These are phyloP conservation scores for Cladosporium velox DNA, from an alignment of 2,329 filamentous ascomycete genomes.

Conservation along the genomic window DNA sequence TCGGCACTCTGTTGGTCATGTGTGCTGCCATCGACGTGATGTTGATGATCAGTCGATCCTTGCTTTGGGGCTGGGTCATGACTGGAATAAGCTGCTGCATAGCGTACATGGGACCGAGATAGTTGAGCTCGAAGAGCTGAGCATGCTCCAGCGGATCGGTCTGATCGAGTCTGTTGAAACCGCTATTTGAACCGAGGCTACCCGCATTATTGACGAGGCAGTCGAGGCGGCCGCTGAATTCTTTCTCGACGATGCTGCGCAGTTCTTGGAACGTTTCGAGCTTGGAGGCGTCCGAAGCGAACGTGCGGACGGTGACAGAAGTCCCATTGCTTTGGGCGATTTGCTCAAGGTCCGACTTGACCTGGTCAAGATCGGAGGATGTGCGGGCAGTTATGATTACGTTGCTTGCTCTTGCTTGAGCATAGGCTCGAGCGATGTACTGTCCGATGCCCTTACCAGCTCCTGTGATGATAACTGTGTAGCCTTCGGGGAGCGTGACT, in stretches of 20 bases:
- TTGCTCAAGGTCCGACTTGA: slow-evolving; percentile 1
- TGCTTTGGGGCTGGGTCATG: slow-evolving; percentile 1
- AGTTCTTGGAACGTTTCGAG: slow-evolving; percentile 16
- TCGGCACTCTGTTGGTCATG: slow-evolving; percentile 21
- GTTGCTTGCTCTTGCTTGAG: slow-evolving; percentile 24
- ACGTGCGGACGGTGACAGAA: slow-evolving; percentile 6
- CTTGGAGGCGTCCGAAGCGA: slow-evolving; percentile 17
- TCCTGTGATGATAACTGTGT: slow-evolving; percentile 25
- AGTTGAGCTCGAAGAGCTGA: slow-evolving; percentile 16
- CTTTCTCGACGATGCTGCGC: slow-evolving; percentile 18
- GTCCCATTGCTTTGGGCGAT: slow-evolving; percentile 4
- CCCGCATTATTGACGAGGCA: slow-evolving; percentile 25
- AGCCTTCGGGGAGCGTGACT: slow-evolving; percentile 23
- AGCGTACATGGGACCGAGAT: slow-evolving; percentile 14
- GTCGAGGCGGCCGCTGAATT: slow-evolving; percentile 15
- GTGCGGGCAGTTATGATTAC: slow-evolving; percentile 26
- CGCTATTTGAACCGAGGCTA: slow-evolving; percentile 16
- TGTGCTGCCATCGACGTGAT: slow-evolving; percentile 26
- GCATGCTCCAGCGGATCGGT: slow-evolving; percentile 14
- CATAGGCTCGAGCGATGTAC: slow-evolving; percentile 24
- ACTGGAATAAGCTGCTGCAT: slow-evolving; percentile 16
- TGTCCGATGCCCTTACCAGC: slow-evolving; percentile 26
- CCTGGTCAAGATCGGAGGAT: slow-evolving; percentile 18
- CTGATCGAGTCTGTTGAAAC: slow-evolving; percentile 11
- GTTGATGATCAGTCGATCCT: slow-evolving; percentile 20